Evolutionary conservation across 2,329 filamentous ascomycete genomes (phyloP).

Genomic region (Cryphonectria parasitica): DNA sequence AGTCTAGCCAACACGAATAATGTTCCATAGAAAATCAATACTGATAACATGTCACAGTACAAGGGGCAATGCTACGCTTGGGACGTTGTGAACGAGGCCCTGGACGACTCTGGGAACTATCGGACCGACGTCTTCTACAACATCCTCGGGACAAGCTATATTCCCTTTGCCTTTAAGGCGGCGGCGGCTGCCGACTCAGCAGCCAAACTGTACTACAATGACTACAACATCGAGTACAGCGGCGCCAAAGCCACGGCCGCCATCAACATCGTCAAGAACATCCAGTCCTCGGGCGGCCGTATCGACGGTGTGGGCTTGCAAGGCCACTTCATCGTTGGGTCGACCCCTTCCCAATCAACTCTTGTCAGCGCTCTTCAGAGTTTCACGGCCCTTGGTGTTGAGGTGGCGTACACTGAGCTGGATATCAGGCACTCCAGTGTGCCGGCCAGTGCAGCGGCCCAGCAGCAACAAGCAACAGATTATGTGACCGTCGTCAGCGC

Average conservation of each 20-base stretch:
- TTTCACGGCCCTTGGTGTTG: conserved; percentile 56
- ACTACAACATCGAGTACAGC: conserved; percentile 58
- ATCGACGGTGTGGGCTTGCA: conserved; percentile 68
- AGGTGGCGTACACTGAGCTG: conserved; percentile 65
- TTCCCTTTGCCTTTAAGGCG: conserved; percentile 60
- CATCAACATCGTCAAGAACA: conserved; percentile 48
- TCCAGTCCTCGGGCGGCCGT: conserved; percentile 52
- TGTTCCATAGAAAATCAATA: neutral
- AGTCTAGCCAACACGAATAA: conserved; percentile 35
- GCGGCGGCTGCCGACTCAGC: conserved; percentile 56
- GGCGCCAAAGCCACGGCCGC: conserved; percentile 50
- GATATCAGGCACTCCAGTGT: conserved; percentile 54
- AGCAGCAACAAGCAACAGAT: conserved; percentile 50
- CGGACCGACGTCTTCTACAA: conserved; percentile 57
- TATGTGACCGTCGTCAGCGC: conserved; percentile 46
- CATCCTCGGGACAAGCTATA: conserved; percentile 60
- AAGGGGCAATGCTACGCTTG: conserved; percentile 64
- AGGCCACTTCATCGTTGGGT: conserved; percentile 60
- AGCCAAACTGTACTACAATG: conserved; percentile 54
- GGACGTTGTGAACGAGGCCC: conserved; percentile 69
- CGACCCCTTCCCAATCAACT: conserved; percentile 48
- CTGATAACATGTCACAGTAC: conserved; percentile 34
- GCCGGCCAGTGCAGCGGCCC: conserved; percentile 44
- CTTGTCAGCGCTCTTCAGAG: conserved; percentile 50
- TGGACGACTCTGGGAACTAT: conserved; percentile 61